These are phyloP conservation scores for Acacia pycnantha DNA, from an alignment of 331 rosid species.

Conservation along the genomic window DNA sequence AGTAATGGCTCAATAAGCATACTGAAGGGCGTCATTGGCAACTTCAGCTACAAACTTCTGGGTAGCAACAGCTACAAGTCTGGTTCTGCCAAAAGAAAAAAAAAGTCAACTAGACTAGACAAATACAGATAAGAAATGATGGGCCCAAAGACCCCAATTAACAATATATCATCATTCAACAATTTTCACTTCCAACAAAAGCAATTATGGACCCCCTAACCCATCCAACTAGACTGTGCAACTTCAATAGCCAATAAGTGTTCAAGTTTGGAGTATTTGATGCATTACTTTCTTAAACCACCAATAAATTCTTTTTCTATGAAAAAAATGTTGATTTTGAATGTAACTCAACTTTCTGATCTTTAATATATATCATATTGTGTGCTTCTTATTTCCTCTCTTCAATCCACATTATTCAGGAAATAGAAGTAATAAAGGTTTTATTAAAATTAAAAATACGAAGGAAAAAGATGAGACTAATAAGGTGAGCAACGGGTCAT, in stretches of 20 bases:
- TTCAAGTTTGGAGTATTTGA: neutral
- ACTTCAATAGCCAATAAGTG: neutral
- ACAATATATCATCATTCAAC: slow-evolving; percentile 14
- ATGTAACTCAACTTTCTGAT: neutral
- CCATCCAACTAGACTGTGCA: neutral
- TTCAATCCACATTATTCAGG: neutral
- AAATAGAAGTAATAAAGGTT: neutral
- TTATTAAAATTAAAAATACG: neutral
- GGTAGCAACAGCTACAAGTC: slow-evolving; percentile 81
- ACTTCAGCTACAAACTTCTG: slow-evolving; percentile 89
- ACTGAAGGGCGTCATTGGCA: slow-evolving; percentile 79
- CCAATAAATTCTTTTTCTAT: neutral
- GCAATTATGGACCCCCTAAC: slow-evolving; percentile 4
- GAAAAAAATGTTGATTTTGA: neutral
- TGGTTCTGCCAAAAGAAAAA: slow-evolving; percentile 44
- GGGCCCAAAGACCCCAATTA: neutral
- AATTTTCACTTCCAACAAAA: slow-evolving; percentile 3
- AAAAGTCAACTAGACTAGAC: neutral
- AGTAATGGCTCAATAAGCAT: slow-evolving; percentile 35
- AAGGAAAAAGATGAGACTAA: neutral
- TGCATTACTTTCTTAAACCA: neutral
- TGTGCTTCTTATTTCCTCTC: neutral
- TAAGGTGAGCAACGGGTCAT: neutral
- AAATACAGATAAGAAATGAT: slow-evolving; percentile 13
- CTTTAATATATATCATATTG: neutral